Evolutionary conservation across 2,329 filamentous ascomycete species (phyloP), one percentile per base, ranked within the genome.

Genomic region (Fusarium gaditjirri): DNA sequence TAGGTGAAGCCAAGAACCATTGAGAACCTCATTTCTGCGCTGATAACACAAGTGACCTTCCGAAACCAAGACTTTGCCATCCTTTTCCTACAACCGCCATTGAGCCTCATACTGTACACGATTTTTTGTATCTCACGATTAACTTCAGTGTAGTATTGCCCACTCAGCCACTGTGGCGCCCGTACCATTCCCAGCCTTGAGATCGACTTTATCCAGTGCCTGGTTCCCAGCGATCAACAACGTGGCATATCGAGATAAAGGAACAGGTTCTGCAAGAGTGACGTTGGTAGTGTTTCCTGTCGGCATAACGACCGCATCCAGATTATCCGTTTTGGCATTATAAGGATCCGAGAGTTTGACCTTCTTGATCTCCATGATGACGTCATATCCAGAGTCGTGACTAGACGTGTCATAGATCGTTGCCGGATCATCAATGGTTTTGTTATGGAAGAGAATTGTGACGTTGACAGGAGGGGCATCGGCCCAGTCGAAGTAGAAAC

Each of bases 331-430:
- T 8, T 52, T 63, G 0, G 16, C 14, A 3, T 63, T 25, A 3
- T 63, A 61, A 0, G 56, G 31, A 38, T 13, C 31, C 14, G 61
- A 63, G 19, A 52, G 44, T 1, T 13, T 31, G 17, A 63, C 3
- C 0, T 29, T 38, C 11, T 33, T 33, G 12, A 52, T 29, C 0
- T 38, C 44, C 13, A 31, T 7, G 6, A 63, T 31, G 2, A 63
- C 33, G 6, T 43, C 43, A 14, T 33, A 44, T 2, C 19, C 25
- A 0, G 44, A 23, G 4, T 14, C 4, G 1, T 21, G 11, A 2
- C 4, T 21, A 0, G 17, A 25, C 4, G 4, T 12, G 2, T 1
- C 23, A 21, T 29, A n/a, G 4, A 4, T 3, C 3, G 7, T 52
- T 1, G n/a, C 8, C 5, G 44, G 36, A 8, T 61, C 13, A 2